Base-by-base conservation (phyloP, 2,329 filamentous ascomycete species). In the Ascosphaera aggregata region DNA sequence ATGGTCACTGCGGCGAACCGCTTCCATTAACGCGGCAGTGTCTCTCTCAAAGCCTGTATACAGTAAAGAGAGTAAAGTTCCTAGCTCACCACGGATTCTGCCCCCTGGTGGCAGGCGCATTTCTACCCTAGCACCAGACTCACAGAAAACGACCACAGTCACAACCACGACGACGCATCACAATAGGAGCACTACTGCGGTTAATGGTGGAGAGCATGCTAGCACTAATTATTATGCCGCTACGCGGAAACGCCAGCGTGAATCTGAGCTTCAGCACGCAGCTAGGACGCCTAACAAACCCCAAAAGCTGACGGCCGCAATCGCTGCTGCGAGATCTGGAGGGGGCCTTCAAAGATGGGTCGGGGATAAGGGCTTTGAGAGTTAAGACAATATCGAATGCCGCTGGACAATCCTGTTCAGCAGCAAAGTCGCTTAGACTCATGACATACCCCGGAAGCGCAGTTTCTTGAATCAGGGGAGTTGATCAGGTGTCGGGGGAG, bases 191-290 rank as follows among this genome's bases (percentile, higher is more conserved):
- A n/a, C 24, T 18, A 36, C 32, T 22, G 54, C 58, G 1, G 44
- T 57, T 39, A 63, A 66, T 11, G 64, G 65, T 2, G 63, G 61
- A n/a, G 71, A 69, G 49, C 71, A 66, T 56, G 69, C 64, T 19
- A 66, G 66, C 36, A 67, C 73, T 8, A 70, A 72, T 45, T 71
- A 67, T 16, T 68, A 60, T 40, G 54, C 58, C 17, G 58, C 68
- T 43, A 66, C 67, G 2, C 55, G 71, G 40, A 69, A 72, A 50
- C 64, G 63, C 47, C 69, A 73, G 55, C 60, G 69, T 15, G 67
- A 71, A 47, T 63, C 60, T 48, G 62, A 63, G 45, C 60, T 69
- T 36, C 60, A 54, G 43, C n/a, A n/a, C n/a, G n/a, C n/a, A n/a
- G n/a, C n/a, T n/a, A 60, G 61, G 50, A 62, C 65, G 49, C 60